A percentile compares a stretch with the other conserved stretches of the same genome.
Evolutionary conservation across 768 basidiomycete species (phyloP).

Genomic region (Cytidiella melzeri): DNA sequence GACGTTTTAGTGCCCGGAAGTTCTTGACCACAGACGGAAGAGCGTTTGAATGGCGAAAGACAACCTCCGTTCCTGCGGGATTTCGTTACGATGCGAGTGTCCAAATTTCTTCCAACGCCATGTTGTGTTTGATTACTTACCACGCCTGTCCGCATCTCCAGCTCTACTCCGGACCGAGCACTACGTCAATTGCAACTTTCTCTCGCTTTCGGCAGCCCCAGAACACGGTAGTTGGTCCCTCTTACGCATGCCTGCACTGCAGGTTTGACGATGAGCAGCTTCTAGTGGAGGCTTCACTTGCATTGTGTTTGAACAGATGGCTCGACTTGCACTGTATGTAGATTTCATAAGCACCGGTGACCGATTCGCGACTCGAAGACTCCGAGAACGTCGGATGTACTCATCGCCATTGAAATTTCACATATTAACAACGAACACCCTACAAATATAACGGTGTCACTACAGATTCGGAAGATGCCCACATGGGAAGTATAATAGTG

Average conservation of each 20-base stretch:
- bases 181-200: constrained; percentile 47
- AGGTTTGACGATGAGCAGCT: constrained; percentile 55
- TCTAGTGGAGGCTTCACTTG: constrained; percentile 55
- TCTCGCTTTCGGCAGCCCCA: constrained; percentile 38
- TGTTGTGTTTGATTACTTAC: background rate
- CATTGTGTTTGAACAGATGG: constrained; percentile 72
- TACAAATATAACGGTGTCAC: background rate
- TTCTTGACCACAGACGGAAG: constrained; percentile 53
- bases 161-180: constrained; percentile 17
- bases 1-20: constrained; percentile 44
- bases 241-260: constrained; percentile 59
- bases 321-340: constrained; percentile 53
- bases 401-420: too few species aligned
- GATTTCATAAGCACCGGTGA: constrained; percentile 6
- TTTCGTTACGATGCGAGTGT: constrained; percentile 50
- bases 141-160: background rate
- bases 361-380: too few species aligned
- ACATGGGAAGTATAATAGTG: constrained; percentile 4
- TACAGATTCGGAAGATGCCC: background rate
- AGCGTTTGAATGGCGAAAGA: constrained; percentile 62
- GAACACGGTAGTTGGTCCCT: constrained; percentile 53
- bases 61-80: constrained; percentile 5
- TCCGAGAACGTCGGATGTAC: too few species aligned
- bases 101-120: background rate
- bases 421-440: background rate